Evolutionary conservation across 78 protist species (phyloP), one percentile per base, ranked within the genome.

Genomic region (Chrysochromulina tobinii): DNA sequence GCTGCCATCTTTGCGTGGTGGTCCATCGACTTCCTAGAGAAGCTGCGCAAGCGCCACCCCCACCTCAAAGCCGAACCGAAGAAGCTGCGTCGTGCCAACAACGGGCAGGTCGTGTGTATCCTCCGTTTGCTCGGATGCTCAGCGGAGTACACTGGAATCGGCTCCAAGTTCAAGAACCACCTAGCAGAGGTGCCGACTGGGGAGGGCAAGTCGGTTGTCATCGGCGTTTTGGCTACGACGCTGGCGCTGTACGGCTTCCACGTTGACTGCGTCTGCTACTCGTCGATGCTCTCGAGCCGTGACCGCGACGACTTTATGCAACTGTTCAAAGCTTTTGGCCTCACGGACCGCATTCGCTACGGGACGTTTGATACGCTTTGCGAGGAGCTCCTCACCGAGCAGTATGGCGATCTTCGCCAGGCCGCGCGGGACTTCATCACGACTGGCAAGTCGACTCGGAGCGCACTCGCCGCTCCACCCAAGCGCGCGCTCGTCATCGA

Each of bases 171-270:
- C 61, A 14, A 81, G 87, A 81, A 81, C 61, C 87, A 81, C 58
- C 55, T 81, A 21, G 87, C 87, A 9, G 59, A 94, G 87, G 86
- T 94, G 15, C 61, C 54, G 53, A 94, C 96, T 6, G 96, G 96
- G 9, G 94, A 92, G 51, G 96, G 96, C 59, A 94, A 94, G 81
- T 90, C 93, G 23, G 20, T 94, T 57, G n/a, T 87, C 50, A 92
- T 94, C 15, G 94, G 87, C 2, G 51, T 89, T 5, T 0, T 55
- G n/a, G 50, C 93, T 1, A 27, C 54, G 21, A 5, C 75, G 5
- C 69, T 87, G 5, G 87, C 92, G 21, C 87, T 94, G 21, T 75
- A 48, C 14, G 96, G 94, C 27, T 53, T 69, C 61, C 3, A 66
- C 21, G 92, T 93, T 4, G 55, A 77, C 15, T 59, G 92, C 51